Evolutionary conservation across 331 rosid genomes (phyloP).

Genomic region (Pyrus hybrid): DNA sequence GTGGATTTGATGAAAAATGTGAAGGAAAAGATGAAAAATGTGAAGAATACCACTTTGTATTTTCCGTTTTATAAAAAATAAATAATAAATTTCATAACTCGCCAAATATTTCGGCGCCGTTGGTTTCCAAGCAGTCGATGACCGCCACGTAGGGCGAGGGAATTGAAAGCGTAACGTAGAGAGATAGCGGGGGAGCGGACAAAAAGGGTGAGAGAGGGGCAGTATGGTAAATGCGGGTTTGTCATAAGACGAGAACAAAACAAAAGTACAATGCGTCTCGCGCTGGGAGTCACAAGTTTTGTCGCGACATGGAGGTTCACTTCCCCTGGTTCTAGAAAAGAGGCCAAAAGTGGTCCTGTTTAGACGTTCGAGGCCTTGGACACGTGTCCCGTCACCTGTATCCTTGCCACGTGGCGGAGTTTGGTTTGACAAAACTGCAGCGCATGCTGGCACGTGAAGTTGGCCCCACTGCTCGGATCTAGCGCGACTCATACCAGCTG

Average conservation of each 20-base stretch:
- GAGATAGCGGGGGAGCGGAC: no score
- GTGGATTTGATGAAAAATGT: neutral
- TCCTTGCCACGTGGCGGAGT: no score
- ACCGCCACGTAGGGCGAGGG: constrained; percentile 12
- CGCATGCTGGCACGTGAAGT: constrained; percentile 34
- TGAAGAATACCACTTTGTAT: neutral
- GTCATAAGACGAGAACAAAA: neutral
- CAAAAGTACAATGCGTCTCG: no score
- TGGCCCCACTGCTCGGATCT: constrained; percentile 14
- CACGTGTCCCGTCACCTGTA: constrained; percentile 10
- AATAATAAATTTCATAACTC: no score
- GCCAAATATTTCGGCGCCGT: no score
- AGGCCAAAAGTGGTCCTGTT: constrained; percentile 39
- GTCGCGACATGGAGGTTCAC: constrained; percentile 19
- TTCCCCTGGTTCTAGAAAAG: neutral
- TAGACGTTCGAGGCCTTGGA: constrained; percentile 14
- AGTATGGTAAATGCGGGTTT: constrained; percentile 1
- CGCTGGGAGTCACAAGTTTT: constrained; percentile 4
- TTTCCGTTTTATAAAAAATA: no score
- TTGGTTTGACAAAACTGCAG: neutral
- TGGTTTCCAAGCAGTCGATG: neutral
- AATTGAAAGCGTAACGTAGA: no score
- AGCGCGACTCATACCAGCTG: constrained; percentile 22
- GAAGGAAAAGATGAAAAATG: neutral
- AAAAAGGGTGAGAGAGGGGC: neutral